Evolutionary conservation across 768 basidiomycete genomes (phyloP).

Genomic region (Omphalotus guepiniiformis): DNA sequence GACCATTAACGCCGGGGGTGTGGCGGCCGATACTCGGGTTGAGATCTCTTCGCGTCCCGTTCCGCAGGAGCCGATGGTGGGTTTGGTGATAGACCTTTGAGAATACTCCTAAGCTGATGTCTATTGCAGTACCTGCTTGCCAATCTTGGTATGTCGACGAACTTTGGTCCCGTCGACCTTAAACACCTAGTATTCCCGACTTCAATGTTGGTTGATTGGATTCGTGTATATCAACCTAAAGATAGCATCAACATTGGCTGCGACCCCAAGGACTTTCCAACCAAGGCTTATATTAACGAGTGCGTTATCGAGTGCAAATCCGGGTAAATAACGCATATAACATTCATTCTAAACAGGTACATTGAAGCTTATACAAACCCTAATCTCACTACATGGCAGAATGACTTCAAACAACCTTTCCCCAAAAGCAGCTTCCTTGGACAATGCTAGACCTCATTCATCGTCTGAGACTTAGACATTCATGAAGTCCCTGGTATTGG

Average conservation of each 20-base stretch:
- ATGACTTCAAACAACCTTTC: slow-evolving; percentile 58
- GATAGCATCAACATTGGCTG: slow-evolving; percentile 76
- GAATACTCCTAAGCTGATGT: slow-evolving; percentile 3
- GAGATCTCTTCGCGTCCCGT: slow-evolving; percentile 67
- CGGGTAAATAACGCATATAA: not conserved
- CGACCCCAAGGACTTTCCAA: slow-evolving; percentile 76
- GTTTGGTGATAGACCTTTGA: slow-evolving; percentile 8
- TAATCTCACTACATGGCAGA: slow-evolving; percentile 73
- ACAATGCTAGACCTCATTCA: slow-evolving; percentile 41
- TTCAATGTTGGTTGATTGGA: slow-evolving; percentile 76
- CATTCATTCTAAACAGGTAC: slow-evolving; percentile 28
- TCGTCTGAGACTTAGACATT: no score
- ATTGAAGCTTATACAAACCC: slow-evolving; percentile 78
- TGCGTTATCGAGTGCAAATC: slow-evolving; percentile 25
- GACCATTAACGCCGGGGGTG: slow-evolving; percentile 62
- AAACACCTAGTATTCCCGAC: slow-evolving; percentile 68
- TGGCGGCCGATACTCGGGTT: slow-evolving; percentile 50
- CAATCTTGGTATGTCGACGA: slow-evolving; percentile 81
- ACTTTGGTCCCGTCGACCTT: slow-evolving; percentile 73
- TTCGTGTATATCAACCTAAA: slow-evolving; percentile 85
- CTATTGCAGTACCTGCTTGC: slow-evolving; percentile 67
- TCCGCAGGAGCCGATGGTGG: slow-evolving; percentile 81
- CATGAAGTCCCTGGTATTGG: no score
- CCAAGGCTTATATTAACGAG: slow-evolving; percentile 74
- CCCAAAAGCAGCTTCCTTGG: slow-evolving; percentile 65